phyloP scores from a whole-genome alignment of 1,284 basidiomycete species.

The Fomitopsis schrenkii region DNA sequence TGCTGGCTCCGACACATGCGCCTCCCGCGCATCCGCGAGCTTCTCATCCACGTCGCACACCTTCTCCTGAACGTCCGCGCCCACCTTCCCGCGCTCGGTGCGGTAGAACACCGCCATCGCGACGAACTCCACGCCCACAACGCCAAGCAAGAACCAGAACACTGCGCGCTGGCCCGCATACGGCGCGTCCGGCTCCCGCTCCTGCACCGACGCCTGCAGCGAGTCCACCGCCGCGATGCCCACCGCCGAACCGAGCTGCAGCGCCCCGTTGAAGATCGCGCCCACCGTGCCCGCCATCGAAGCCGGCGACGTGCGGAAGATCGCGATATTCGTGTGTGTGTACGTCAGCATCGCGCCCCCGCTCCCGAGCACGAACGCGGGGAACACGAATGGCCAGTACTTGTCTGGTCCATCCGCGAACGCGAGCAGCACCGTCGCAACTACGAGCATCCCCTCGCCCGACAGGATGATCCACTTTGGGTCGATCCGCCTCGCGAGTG shows the following conservation, averaged over 20 bases:
- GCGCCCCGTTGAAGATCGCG: slow-evolving; percentile 50
- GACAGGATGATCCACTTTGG: slow-evolving; percentile 42
- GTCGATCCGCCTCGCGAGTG: slow-evolving; percentile 32
- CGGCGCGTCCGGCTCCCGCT: slow-evolving; percentile 21
- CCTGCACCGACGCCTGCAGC: slow-evolving; percentile 43
- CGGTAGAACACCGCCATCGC: slow-evolving; percentile 36
- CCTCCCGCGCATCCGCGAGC: not conserved
- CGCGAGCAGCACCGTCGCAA: slow-evolving; percentile 40
- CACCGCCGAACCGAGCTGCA: slow-evolving; percentile 49
- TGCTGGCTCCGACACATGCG: not conserved
- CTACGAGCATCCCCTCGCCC: slow-evolving; percentile 33
- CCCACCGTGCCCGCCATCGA: slow-evolving; percentile 49
- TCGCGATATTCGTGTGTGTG: slow-evolving; percentile 40
- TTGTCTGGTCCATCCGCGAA: slow-evolving; percentile 34
- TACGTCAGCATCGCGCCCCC: slow-evolving; percentile 32
- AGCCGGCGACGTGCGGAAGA: slow-evolving; percentile 43
- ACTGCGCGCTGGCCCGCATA: slow-evolving; percentile 42
- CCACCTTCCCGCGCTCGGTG: slow-evolving; percentile 15
- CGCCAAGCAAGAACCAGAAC: slow-evolving; percentile 46
- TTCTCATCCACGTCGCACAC: slow-evolving; percentile 1
- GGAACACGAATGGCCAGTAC: slow-evolving; percentile 47
- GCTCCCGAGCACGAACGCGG: slow-evolving; percentile 44
- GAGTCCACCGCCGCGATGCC: slow-evolving; percentile 43
- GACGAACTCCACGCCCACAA: slow-evolving; percentile 32
- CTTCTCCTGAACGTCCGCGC: slow-evolving; percentile 3